Base-by-base conservation (phyloP, 148 eudicot genomes). In the Rhododendron ovatum region DNA sequence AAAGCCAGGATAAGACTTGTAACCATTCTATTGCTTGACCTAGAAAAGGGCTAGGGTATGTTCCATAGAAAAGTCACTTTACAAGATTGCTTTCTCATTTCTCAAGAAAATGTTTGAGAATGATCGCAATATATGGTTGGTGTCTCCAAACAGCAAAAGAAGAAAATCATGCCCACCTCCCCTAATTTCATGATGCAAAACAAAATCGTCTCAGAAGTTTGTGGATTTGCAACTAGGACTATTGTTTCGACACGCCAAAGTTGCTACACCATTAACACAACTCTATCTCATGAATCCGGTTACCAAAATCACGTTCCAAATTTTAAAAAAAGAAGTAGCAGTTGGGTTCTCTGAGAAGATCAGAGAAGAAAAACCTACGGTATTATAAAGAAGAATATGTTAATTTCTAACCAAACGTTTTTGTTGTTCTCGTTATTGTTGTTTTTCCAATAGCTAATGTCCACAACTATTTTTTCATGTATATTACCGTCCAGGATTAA, bases 21-120 rank as follows among this genome's bases (percentile, higher is more conserved):
- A 81, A 37, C 78, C 80, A 15, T 84, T 55, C 37, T 35, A 59
- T 35, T 33, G 26, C 82, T 53, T 83, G 24, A 51, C 45, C 67
- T 5, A 75, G 30, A 89, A 75, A 67, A 84, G 17, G 84, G 65
- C 75, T 83, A 83, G 81, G 39, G 83, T 87, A 47, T 78, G 86
- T 87, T 85, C 89, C 80, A 67, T 67, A 77, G 87, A 71, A 89
- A 89, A 89, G 89, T 83, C 84, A 75, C 88, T 86, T 89, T 86
- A 59, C 78, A 75, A 22, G 85, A 39, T 80, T 80, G 82, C 84
- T 84, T 88, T 69, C 74, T 15, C 7, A 30, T 55, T 80, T 41
- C 4, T 26, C 18, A 15, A 53, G 82, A 86, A 88, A 30, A 65
- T 33, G 53, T 61, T 50, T 79, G 83, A 48, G 80, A 85, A 84